Base-by-base conservation (phyloP, 257 asterid genomes). In the Gentiana dahurica region DNA sequence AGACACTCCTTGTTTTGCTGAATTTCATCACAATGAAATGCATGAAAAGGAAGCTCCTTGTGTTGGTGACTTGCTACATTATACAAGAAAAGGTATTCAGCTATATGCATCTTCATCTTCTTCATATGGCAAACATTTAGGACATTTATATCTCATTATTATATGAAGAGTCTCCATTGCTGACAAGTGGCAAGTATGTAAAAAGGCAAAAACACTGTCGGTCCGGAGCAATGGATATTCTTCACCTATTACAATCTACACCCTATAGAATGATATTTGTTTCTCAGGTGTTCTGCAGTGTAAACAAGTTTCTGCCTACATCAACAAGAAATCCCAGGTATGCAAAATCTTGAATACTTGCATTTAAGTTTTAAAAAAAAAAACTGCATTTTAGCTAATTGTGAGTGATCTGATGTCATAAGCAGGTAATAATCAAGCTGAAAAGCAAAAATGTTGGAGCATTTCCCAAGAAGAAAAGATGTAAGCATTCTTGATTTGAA, bases 361-460 rank as follows among this genome's bases (percentile, higher is more conserved):
- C 6, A 4, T 5, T 41, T 41, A 5, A 41, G 5, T 39, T n/a
- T n/a, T n/a, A 5, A 41, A 7, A 41, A 7, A 7, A 39, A 39
- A 8, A 41, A 5, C 2, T 7, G 8, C 46, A 41, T 5, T 5
- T 41, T 10, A 41, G 9, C 11, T 2, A 39, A 8, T 5, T 5
- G 7, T 39, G 45, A 39, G 24, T 24, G 45, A 39, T 39, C 45
- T 39, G 5, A 8, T 4, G 8, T 39, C n/a, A 12, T 34, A 58
- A 43, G 57, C 90, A 87, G 96, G 89, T 89, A 6, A 72, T 71
- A 36, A 75, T 87, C 69, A 78, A 77, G 71, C 51, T 83, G 79
- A 89, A 81, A 72, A 83, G 97, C 59, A 83, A 73, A 68, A 83
- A 81, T 59, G 81, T 83, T 6, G 92, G 97, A 64, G 89, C 95